Evolutionary conservation across 371 early-diverging fungal species (phyloP).

Genomic region (Rhizopus microsporus): DNA sequence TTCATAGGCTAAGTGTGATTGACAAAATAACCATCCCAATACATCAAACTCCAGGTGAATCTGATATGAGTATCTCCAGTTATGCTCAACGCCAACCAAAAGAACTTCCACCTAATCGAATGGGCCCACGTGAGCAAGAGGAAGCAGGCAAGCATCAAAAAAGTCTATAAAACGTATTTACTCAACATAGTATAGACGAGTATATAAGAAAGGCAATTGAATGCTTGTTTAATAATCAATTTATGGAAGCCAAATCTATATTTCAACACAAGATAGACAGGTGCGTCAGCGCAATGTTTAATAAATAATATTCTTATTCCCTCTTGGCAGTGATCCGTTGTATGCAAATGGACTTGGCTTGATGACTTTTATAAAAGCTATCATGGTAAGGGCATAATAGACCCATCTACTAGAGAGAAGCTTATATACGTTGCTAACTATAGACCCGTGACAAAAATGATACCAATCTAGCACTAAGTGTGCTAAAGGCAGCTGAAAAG

Average conservation of each 20-base stretch:
- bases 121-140: slow-evolving; percentile 58
- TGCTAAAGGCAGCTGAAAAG: slow-evolving; percentile 34
- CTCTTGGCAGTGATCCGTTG: slow-evolving; percentile 34
- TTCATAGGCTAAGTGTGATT: too few relatives aligned
- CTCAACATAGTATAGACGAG: slow-evolving; percentile 29
- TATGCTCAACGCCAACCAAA: slow-evolving; percentile 5
- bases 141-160: slow-evolving; percentile 40
- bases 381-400: slow-evolving; percentile 25
- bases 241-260: slow-evolving; percentile 39
- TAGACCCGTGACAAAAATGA: slow-evolving; percentile 55
- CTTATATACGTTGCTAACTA: neutral
- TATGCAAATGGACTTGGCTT: slow-evolving; percentile 37
- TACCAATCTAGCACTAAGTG: slow-evolving; percentile 43
- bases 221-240: slow-evolving; percentile 51
- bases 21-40: too few relatives aligned
- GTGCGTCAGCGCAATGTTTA: slow-evolving; percentile 5
- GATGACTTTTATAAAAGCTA: slow-evolving; percentile 36
- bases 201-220: slow-evolving; percentile 41
- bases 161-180: neutral
- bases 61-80: too few relatives aligned
- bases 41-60: too few relatives aligned
- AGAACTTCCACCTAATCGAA: slow-evolving; percentile 37
- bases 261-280: slow-evolving; percentile 22
- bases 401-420: neutral
- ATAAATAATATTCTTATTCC: neutral